Evolutionary conservation across 805 yeast genomes (phyloP).

Genomic region (Wickerhamiella parazyma): DNA sequence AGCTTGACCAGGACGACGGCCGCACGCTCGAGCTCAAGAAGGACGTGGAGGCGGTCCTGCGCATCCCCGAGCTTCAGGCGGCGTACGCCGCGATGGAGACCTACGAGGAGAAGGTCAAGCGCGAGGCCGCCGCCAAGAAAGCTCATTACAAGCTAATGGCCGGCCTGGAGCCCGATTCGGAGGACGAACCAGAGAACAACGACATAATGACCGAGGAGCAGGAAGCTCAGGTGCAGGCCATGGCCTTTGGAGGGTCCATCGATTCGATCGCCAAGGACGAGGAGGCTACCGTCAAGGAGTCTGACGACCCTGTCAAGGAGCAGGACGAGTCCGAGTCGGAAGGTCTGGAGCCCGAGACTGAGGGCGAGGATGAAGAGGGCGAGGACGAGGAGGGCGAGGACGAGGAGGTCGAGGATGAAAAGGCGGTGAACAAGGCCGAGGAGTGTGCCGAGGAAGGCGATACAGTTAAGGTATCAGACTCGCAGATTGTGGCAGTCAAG

Average conservation of each 20-base stretch:
- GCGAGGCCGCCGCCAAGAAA: background rate
- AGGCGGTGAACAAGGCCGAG: background rate
- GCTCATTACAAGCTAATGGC: background rate
- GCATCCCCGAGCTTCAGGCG: conserved; percentile 16
- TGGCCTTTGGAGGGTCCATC: background rate
- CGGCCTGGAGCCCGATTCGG: conserved; percentile 6
- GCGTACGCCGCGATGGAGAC: conserved; percentile 14
- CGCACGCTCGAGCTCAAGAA: conserved; percentile 21
- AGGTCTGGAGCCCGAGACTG: background rate
- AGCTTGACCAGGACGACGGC: conserved; percentile 20
- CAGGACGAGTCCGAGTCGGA: background rate
- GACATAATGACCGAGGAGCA: background rate
- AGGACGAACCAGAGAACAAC: background rate
- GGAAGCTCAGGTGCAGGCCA: background rate
- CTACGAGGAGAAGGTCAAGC: conserved; percentile 14
- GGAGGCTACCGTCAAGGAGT: conserved; percentile 6
- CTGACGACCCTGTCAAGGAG: background rate
- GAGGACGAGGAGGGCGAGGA: conserved; percentile 7
- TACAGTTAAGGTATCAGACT: background rate
- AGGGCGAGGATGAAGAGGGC: background rate
- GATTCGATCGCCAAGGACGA: conserved; percentile 10
- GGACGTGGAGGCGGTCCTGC: conserved; percentile 22
- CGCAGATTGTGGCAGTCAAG: background rate
- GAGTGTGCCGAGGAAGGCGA: no score
- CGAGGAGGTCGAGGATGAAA: conserved; percentile 8